A percentile compares a stretch with the other conserved stretches of the same genome.
Conservation (phyloP, 495 filamentous ascomycete species). For the Annulohypoxylon nitens region DNA sequence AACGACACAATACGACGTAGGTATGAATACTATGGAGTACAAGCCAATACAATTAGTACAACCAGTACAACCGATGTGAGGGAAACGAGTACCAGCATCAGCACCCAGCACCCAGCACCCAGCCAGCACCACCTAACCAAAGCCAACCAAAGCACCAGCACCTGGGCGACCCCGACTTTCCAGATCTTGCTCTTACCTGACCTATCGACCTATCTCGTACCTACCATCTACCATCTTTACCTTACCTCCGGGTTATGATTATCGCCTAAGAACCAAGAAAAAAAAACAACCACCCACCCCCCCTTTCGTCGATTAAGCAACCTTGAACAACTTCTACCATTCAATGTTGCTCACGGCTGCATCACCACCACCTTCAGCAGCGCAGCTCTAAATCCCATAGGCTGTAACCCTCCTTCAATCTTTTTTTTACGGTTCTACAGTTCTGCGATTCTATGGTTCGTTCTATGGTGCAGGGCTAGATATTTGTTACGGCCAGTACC, state of each 20-base stretch:
- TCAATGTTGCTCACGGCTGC: conserved; percentile 1
- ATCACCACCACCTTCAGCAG: conserved; percentile 15
- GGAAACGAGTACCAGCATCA: conserved; percentile 22
- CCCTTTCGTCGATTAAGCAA: conserved; percentile 39
- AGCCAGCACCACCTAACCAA: no score
- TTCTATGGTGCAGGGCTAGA: conserved; percentile 5
- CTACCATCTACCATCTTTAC: conserved; percentile 18
- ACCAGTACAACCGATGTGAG: conserved; percentile 33
- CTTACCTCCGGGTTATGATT: conserved; percentile 19
- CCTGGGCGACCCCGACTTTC: conserved; percentile 33
- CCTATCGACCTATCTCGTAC: conserved; percentile 15
- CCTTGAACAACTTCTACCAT: conserved; percentile 10
- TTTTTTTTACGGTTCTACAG: neutral
- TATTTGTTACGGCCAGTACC: conserved; percentile 22
- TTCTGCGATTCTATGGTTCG: no score
- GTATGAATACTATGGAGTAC: conserved; percentile 20
- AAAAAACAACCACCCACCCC: conserved; percentile 15
- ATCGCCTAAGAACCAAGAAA: neutral
- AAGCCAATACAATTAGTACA: conserved; percentile 20
- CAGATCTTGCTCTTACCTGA: conserved; percentile 29
- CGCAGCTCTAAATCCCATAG: conserved; percentile 42
- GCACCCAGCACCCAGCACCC: conserved; percentile 1
- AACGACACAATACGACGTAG: conserved; percentile 21
- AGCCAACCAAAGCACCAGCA: neutral
- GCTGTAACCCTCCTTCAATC: conserved; percentile 37